Evolutionary conservation across 1,139 yeast species (phyloP), one percentile per base, ranked within the genome.

Genomic region (Pichia kudriavzevii): DNA sequence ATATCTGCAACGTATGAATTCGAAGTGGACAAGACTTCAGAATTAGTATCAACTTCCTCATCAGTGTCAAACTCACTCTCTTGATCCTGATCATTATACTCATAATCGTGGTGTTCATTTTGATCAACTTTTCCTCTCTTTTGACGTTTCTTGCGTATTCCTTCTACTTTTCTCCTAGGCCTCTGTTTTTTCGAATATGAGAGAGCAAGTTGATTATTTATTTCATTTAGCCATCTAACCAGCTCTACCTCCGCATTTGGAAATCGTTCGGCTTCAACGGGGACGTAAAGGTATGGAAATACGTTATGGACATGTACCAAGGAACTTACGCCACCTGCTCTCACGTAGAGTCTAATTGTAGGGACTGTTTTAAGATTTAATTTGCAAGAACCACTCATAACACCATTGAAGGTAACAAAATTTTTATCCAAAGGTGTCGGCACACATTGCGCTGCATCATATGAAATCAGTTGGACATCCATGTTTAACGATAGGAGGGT

Each of bases 281-380:
- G 75, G 3, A 88, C 63, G 50, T 71, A 87, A 7, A 91, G 48
- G 51, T 91, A 91, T 0, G 97, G 98, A 45, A 67, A 83, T 17
- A 73, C 73, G 35, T 93, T 91, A 59, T 88, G 97, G 9, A 93
- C 63, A 54, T 91, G 96, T 1, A 82, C 66, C 11, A 22, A 63
- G 18, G 70, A 69, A 46, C 71, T 73, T 0, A 80, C 82, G 1
- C 70, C 61, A 0, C 65, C 64, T 1, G 76, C 46, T 11, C 74
- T 67, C 0, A 96, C 96, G 56, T 77, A 91, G 0, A 91, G 60
- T 32, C 98, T 61, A 2, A 87, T 61, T 0, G 85, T 63, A 0
- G 97, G 97, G 0, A 81, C 88, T 30, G 69, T 73, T 3, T 58
- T 46, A 12, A 64, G 72, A 11, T 25, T 28, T n/a, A n/a, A n/a